Percentiles rank a stretch among this genome's conserved stretches.
Evolutionary conservation across 2,329 filamentous ascomycete genomes (phyloP).

Genomic region (Penicillium nordicum): DNA sequence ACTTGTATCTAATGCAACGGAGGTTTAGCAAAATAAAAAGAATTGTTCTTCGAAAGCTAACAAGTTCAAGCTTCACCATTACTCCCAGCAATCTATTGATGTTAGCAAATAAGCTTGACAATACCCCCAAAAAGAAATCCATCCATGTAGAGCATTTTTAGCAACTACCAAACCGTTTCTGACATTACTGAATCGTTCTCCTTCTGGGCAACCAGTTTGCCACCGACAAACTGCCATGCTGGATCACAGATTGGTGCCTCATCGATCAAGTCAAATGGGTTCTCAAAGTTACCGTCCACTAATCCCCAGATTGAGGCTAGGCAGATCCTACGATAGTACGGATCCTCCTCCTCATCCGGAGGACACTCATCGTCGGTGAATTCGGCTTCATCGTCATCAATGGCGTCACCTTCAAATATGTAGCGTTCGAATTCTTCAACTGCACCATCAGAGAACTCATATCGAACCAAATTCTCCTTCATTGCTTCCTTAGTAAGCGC

Average conservation of each 20-base stretch:
- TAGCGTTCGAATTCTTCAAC: neutral
- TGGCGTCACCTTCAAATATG: neutral
- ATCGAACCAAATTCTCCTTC: too few relatives aligned
- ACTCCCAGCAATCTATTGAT: neutral
- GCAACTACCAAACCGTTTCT: neutral
- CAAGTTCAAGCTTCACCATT: neutral
- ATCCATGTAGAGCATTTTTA: neutral
- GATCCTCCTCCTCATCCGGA: neutral
- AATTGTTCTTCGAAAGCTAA: neutral
- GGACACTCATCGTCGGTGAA: neutral
- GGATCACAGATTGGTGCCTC: too few relatives aligned
- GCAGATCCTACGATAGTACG: neutral
- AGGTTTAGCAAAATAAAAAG: neutral
- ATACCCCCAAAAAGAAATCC: neutral
- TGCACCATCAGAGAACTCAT: neutral
- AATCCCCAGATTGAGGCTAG: neutral
- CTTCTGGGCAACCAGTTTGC: neutral
- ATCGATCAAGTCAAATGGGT: neutral
- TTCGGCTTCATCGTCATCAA: neutral
- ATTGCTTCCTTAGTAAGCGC: too few relatives aligned
- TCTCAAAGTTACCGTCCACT: neutral
- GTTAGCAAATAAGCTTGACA: neutral
- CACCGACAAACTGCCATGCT: too few relatives aligned
- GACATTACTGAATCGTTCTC: neutral
- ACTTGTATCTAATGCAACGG: neutral